Conservation (phyloP, 2,329 filamentous ascomycete species). For the Clonostachys chloroleuca region DNA sequence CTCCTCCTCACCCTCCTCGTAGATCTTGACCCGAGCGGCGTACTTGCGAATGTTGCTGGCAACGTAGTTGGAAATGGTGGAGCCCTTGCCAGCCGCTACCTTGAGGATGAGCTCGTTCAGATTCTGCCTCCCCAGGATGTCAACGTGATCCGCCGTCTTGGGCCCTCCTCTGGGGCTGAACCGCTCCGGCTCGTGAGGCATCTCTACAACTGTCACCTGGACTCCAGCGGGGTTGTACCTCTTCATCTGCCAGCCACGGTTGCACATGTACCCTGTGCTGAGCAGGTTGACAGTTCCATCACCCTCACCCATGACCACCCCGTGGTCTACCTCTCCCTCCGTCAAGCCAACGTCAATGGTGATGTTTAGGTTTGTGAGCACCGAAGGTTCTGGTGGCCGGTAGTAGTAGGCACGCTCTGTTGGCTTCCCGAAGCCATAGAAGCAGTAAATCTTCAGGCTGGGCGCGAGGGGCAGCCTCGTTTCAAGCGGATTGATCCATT, state of each 20-base stretch:
- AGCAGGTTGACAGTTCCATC: conserved; percentile 95
- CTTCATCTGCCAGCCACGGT: conserved; percentile 88
- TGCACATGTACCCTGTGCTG: conserved; percentile 94
- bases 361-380: conserved; percentile 65
- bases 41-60: conserved; percentile 81
- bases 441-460: conserved; percentile 91
- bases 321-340: conserved; percentile 66
- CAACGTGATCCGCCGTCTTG: conserved; percentile 84
- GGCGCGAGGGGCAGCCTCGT: conserved; percentile 82
- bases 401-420: conserved; percentile 95
- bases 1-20: conserved; percentile 48
- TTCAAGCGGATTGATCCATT: conserved; percentile 95
- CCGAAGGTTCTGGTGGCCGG: conserved; percentile 60
- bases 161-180: conserved; percentile 77
- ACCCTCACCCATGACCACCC: conserved; percentile 92
- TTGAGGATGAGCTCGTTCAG: conserved; percentile 87
- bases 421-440: conserved; percentile 91
- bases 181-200: conserved; percentile 91
- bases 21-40: conserved; percentile 77
- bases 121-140: conserved; percentile 84
- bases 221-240: conserved; percentile 86
- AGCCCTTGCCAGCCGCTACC: conserved; percentile 80
- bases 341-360: conserved; percentile 66
- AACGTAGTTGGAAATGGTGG: conserved; percentile 72
- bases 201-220: conserved; percentile 83